Percentiles rank a stretch among this genome's conserved stretches.
Conservation (phyloP, 441 rosid species). For the Populus hybrid region DNA sequence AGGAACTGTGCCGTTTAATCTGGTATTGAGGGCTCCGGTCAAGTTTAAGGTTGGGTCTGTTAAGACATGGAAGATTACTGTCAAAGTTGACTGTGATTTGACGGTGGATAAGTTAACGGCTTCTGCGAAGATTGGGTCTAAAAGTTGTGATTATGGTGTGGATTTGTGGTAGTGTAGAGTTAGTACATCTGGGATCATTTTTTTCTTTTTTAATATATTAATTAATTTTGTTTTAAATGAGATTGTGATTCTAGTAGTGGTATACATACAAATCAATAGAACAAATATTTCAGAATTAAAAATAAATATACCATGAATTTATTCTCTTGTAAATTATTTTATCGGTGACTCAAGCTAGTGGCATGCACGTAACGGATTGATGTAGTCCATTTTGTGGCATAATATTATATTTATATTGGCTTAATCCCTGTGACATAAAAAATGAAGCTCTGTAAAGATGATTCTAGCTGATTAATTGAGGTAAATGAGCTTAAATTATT, state of each 20-base stretch:
- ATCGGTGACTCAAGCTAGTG: neutral
- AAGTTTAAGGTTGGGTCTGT: conserved; percentile 70
- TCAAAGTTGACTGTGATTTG: conserved; percentile 59
- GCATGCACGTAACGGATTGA: neutral
- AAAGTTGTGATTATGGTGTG: conserved; percentile 55
- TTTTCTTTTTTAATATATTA: neutral
- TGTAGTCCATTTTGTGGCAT: neutral
- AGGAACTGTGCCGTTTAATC: conserved; percentile 48
- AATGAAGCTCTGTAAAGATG: too few species aligned
- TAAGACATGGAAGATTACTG: conserved; percentile 69
- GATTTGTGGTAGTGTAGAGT: conserved; percentile 39
- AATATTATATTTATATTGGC: too few species aligned
- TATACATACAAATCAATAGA: neutral
- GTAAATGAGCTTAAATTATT: too few species aligned
- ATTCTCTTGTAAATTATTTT: neutral
- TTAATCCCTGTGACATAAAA: too few species aligned
- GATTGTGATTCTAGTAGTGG: neutral
- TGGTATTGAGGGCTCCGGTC: conserved; percentile 56
- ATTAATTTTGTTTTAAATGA: neutral
- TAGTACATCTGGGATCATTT: neutral
- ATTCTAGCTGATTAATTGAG: too few species aligned
- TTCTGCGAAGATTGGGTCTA: conserved; percentile 41
- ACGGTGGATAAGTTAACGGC: conserved; percentile 65
- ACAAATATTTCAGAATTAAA: neutral
- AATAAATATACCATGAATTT: neutral